A percentile compares a stretch with the other conserved stretches of the same genome.
These are phyloP conservation scores for Scedosporium minutisporum DNA, from an alignment of 2,329 filamentous ascomycete species.

Conservation along the genomic window DNA sequence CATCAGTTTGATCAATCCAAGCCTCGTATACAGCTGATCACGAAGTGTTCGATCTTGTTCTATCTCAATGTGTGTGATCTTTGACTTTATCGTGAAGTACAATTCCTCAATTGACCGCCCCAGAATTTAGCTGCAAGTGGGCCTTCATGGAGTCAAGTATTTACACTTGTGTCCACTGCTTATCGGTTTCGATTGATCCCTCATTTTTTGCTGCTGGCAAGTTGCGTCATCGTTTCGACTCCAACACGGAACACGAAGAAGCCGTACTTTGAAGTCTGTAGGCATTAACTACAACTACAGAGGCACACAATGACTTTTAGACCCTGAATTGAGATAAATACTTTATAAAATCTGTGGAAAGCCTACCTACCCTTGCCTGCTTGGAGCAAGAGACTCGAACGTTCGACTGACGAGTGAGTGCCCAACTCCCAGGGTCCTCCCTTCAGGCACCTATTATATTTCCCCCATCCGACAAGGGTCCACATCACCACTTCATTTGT, in stretches of 20 bases:
- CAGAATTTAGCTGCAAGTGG: too few relatives aligned
- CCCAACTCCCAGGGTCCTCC: too few relatives aligned
- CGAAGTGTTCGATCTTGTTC: too few relatives aligned
- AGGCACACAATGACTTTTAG: background rate
- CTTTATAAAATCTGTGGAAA: background rate
- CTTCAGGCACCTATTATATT: background rate
- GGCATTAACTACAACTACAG: background rate
- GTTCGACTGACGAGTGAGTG: too few relatives aligned
- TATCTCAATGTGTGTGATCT: too few relatives aligned
- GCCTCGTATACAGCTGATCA: too few relatives aligned
- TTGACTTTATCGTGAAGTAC: too few relatives aligned
- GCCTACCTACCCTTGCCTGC: background rate
- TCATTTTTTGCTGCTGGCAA: background rate
- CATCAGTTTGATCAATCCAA: too few relatives aligned
- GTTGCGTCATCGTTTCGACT: background rate
- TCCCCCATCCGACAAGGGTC: slow-evolving; percentile 7
- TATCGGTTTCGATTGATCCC: background rate
- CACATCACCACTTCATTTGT: slow-evolving; percentile 34
- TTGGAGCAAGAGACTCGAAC: too few relatives aligned
- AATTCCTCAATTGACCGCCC: too few relatives aligned
- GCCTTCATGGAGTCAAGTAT: too few relatives aligned
- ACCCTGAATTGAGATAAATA: background rate
- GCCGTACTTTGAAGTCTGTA: background rate
- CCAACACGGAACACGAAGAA: background rate
- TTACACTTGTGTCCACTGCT: too few relatives aligned